Conservation (phyloP, 768 basidiomycete genomes). For the Gelatoporia subvermispora region DNA sequence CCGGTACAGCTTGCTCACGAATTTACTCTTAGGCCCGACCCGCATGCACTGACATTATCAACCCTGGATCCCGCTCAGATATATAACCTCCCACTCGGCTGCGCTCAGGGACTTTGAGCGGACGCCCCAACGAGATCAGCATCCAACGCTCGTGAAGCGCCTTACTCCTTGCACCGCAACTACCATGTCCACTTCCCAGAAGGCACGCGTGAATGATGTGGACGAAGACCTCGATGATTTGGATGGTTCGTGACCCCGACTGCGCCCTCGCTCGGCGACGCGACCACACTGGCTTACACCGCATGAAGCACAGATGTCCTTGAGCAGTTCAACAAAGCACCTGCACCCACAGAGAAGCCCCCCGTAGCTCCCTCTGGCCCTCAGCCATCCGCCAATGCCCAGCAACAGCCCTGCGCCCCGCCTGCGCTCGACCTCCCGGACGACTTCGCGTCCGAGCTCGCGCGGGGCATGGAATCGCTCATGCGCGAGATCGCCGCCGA, state of each 20-base stretch:
- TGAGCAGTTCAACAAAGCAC: constrained; percentile 45
- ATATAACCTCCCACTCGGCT: too few relatives aligned
- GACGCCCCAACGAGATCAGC: too few relatives aligned
- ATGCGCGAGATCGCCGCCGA: constrained; percentile 33
- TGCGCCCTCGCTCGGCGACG: background rate
- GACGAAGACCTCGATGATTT: constrained; percentile 70
- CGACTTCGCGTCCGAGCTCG: constrained; percentile 37
- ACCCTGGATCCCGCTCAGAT: too few relatives aligned
- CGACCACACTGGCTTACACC: background rate
- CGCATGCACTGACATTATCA: too few relatives aligned
- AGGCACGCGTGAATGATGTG: constrained; percentile 6
- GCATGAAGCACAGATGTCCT: constrained; percentile 38
- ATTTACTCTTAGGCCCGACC: too few relatives aligned
- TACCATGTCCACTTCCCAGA: constrained; percentile 1
- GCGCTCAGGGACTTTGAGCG: too few relatives aligned
- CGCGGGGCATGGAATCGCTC: constrained; percentile 40
- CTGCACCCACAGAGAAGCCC: constrained; percentile 15
- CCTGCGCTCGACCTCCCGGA: constrained; percentile 21
- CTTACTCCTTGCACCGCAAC: too few relatives aligned
- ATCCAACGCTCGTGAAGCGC: too few relatives aligned
- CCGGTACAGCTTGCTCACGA: too few relatives aligned
- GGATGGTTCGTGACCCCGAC: constrained; percentile 38
- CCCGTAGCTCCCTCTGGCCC: constrained; percentile 8
- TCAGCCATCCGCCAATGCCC: constrained; percentile 10
- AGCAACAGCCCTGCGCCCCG: constrained; percentile 1